These are phyloP conservation scores for Annulohypoxylon moriforme DNA, from an alignment of 495 filamentous ascomycete species.

Conservation along the genomic window DNA sequence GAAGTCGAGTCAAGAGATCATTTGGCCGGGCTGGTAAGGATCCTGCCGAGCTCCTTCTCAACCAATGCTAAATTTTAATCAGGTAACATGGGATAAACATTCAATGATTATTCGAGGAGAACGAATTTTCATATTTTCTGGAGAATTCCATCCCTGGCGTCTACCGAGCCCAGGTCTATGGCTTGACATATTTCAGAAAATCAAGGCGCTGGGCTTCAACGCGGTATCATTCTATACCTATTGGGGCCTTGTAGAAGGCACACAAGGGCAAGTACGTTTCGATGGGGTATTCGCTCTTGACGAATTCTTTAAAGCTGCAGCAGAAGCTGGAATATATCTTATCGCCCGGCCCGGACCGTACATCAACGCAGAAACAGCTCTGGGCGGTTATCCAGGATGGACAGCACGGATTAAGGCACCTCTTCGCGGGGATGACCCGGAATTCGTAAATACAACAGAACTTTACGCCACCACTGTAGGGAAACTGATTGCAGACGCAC, in stretches of 20 bases:
- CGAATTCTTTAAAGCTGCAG: slow-evolving; percentile 77
- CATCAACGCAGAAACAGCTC: slow-evolving; percentile 65
- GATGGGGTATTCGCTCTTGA: slow-evolving; percentile 75
- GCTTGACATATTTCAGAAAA: slow-evolving; percentile 82
- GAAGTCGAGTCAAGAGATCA: slow-evolving; percentile 1
- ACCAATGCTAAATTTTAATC: background rate
- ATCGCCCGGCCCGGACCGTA: slow-evolving; percentile 73
- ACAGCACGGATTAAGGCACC: slow-evolving; percentile 69
- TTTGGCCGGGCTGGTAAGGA: slow-evolving; percentile 16
- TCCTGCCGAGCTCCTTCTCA: background rate
- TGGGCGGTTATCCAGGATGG: slow-evolving; percentile 53
- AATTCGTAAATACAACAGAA: slow-evolving; percentile 73
- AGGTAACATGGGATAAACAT: slow-evolving; percentile 77
- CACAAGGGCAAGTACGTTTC: slow-evolving; percentile 72
- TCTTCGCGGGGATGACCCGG: slow-evolving; percentile 68
- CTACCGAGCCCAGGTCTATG: slow-evolving; percentile 77
- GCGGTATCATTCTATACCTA: slow-evolving; percentile 78
- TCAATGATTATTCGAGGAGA: slow-evolving; percentile 78
- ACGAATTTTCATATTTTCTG: slow-evolving; percentile 75
- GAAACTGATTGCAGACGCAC: slow-evolving; percentile 72
- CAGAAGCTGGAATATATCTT: slow-evolving; percentile 75
- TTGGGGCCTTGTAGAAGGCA: slow-evolving; percentile 80
- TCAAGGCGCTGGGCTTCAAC: slow-evolving; percentile 81
- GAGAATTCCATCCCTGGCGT: slow-evolving; percentile 79
- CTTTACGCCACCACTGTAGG: slow-evolving; percentile 68